Base-by-base conservation (phyloP, 1,284 basidiomycete species). In the Ustilago esculenta region DNA sequence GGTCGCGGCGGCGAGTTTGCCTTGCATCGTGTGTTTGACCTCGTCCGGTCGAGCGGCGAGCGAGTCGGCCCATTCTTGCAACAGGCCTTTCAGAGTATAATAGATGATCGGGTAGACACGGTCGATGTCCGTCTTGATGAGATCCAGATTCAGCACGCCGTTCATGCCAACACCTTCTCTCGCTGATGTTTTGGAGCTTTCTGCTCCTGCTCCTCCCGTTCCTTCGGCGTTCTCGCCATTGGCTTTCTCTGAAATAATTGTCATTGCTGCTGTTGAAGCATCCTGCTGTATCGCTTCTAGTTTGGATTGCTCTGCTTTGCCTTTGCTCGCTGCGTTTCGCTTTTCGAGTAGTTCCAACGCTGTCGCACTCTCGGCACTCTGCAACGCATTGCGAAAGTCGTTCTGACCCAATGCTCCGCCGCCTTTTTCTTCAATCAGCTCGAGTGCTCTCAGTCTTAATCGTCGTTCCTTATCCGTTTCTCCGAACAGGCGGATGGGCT, bases 31-130 rank as follows among this genome's bases (percentile, higher is more conserved):
- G 21, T 88, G 89, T 78, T 93, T 94, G 66, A 97, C 84, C 12
- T 84, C 79, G 27, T 86, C 85, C 11, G 94, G 92, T 73, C 95
- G 86, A 60, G 92, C 89, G 52, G 92, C 92, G 88, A 99, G 90
- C 52, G 90, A 90, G 75, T 92, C 90, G 70, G 90, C 94, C 96
- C 96, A 99, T 78, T 98, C 96, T 77, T 92, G 92, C 56, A 98
- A 85, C 1, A 90, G 89, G 47, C 61, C 84, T 79, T 98, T 98
- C 64, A 98, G 85, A 2, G 94, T 93, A 82, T 95, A 94, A 82
- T 98, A 99, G 60, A 99, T 96, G 77, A 97, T 86, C 1, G 96
- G 96, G 81, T 99, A 98, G 21, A 98, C 85, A 83, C 92, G 96
- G 84, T 94, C 91, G n/a, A 92, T 91, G 81, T 98, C 92, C 18